phyloP scores from a whole-genome alignment of 2,329 filamentous ascomycete species.

The Tolypocladium paradoxum region DNA sequence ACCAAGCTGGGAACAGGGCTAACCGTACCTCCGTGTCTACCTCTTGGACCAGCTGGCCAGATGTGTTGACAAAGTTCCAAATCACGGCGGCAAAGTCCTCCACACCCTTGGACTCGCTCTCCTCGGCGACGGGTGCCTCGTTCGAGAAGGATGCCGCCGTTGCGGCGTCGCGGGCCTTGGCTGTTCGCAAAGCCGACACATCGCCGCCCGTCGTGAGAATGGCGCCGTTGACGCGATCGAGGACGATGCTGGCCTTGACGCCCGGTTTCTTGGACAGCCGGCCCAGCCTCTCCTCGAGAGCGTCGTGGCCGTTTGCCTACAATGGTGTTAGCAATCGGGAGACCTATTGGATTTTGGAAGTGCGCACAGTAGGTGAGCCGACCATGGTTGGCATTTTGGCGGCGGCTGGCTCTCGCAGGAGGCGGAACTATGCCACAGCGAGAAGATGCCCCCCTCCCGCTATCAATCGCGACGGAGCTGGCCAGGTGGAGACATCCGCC shows the following conservation, averaged over 20 bases:
- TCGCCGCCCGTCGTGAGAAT: conserved; percentile 68
- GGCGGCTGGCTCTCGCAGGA: not conserved
- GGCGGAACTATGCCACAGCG: not conserved
- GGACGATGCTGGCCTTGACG: conserved; percentile 66
- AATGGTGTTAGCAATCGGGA: conserved; percentile 1
- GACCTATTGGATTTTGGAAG: not conserved
- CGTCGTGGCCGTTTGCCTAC: conserved; percentile 42
- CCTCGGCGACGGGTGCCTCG: conserved; percentile 30
- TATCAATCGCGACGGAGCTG: conserved; percentile 3
- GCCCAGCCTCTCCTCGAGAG: conserved; percentile 53
- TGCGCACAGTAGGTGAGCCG: conserved; percentile 4
- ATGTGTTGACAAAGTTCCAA: conserved; percentile 62
- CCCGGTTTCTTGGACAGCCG: conserved; percentile 68
- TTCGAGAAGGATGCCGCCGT: conserved; percentile 33
- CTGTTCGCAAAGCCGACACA: conserved; percentile 41
- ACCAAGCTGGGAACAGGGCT: too few species aligned
- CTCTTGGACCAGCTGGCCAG: conserved; percentile 59
- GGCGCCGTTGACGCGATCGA: conserved; percentile 60
- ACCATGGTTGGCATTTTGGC: conserved; percentile 3
- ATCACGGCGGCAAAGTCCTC: conserved; percentile 68
- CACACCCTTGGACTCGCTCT: conserved; percentile 45
- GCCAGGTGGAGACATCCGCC: not conserved
- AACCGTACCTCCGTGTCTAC: conserved; percentile 57
- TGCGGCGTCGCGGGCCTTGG: conserved; percentile 23
- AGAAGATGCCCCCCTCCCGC: not conserved